Conservation (phyloP, 78 protist genomes). For the Trichosphaerium sp. region DNA sequence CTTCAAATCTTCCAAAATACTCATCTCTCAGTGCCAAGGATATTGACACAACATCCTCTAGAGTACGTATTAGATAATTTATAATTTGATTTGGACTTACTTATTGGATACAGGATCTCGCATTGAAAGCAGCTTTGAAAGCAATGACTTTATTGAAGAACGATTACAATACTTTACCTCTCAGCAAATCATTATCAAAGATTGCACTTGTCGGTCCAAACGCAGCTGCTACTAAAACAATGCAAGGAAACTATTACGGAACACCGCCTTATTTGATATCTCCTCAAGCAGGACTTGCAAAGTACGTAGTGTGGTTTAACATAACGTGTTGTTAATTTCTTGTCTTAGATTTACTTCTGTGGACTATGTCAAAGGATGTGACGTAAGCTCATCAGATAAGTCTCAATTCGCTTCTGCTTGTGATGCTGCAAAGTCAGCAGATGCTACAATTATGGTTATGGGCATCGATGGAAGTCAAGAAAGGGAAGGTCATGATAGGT, state of each 20-base stretch:
- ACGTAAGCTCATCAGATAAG: neutral
- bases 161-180: neutral
- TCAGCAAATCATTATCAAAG: neutral
- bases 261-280: too few species aligned
- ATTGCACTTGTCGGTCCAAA: conserved; percentile 23
- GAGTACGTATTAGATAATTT: neutral
- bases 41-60: neutral
- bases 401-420: conserved; percentile 9
- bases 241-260: conserved; percentile 3
- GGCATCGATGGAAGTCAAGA: conserved; percentile 18
- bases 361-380: conserved; percentile 14
- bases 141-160: neutral
- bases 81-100: neutral
- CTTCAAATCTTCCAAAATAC: neutral
- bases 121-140: neutral
- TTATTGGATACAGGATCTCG: neutral
- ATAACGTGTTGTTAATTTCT: too few species aligned
- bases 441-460: neutral
- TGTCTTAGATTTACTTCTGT: too few species aligned
- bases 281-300: too few species aligned
- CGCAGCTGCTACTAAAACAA: neutral
- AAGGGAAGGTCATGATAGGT: neutral
- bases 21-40: neutral
- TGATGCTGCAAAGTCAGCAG: conserved; percentile 14
- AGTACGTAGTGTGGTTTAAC: too few species aligned